Percentiles rank a stretch among this genome's conserved stretches.
phyloP scores from a whole-genome alignment of 345 rosid genomes.

The Gynandropsis gynandra region DNA sequence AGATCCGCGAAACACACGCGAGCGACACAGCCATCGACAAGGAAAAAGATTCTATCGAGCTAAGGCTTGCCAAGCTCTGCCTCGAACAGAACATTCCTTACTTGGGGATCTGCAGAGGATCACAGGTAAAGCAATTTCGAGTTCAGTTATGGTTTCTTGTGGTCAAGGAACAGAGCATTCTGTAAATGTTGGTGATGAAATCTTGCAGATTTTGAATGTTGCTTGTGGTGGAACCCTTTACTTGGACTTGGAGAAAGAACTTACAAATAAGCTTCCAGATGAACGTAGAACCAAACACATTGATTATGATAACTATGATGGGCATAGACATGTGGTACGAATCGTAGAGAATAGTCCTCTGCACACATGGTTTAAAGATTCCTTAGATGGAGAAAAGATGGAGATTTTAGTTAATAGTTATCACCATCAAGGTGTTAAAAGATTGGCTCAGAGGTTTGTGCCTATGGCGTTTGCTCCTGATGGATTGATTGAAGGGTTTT shows the following conservation, averaged over 20 bases:
- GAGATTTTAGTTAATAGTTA: constrained; percentile 76
- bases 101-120: constrained; percentile 80
- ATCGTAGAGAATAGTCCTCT: constrained; percentile 56
- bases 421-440: constrained; percentile 88
- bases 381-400: constrained; percentile 43
- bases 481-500: constrained; percentile 84
- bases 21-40: constrained; percentile 67
- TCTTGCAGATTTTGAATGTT: constrained; percentile 61
- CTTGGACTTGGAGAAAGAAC: constrained; percentile 58
- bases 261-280: constrained; percentile 27
- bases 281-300: constrained; percentile 45
- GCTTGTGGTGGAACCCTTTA: constrained; percentile 84
- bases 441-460: constrained; percentile 55
- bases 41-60: constrained; percentile 78
- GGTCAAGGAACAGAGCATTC: background rate
- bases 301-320: constrained; percentile 70
- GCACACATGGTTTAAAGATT: constrained; percentile 59
- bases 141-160: background rate
- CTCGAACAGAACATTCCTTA: constrained; percentile 77
- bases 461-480: constrained; percentile 83
- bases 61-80: constrained; percentile 68
- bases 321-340: constrained; percentile 54
- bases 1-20: constrained; percentile 51
- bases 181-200: background rate
- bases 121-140: constrained; percentile 22